Percentiles rank a stretch among this genome's conserved stretches.
Conservation (phyloP, 2,329 filamentous ascomycete species). For the Byssothecium circinans region DNA sequence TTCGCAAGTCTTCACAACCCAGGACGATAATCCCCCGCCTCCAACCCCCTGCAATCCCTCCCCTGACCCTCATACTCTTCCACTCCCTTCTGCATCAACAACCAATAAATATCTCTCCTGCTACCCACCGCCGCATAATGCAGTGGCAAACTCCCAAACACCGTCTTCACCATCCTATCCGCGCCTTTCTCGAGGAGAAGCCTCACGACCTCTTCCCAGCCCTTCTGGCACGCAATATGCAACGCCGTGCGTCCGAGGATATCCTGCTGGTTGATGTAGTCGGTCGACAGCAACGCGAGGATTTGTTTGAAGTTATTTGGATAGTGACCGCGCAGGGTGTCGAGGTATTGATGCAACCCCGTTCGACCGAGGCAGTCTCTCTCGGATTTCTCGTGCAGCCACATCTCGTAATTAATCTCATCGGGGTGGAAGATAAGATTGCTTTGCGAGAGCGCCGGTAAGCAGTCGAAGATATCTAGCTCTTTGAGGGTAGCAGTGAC, state of each 20-base stretch:
- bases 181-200: neutral
- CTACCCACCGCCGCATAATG: slow-evolving; percentile 22
- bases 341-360: slow-evolving; percentile 1
- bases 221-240: slow-evolving; percentile 8
- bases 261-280: slow-evolving; percentile 6
- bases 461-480: neutral
- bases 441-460: neutral
- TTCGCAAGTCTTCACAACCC: too few species aligned
- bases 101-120: too few species aligned
- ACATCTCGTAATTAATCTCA: neutral
- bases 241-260: slow-evolving; percentile 12
- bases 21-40: too few species aligned
- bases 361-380: slow-evolving; percentile 6
- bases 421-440: neutral
- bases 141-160: slow-evolving; percentile 10
- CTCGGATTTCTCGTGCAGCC: neutral
- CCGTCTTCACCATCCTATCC: neutral
- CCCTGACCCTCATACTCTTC: too few species aligned
- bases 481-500: neutral
- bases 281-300: neutral
- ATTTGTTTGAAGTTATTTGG: neutral
- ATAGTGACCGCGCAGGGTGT: neutral
- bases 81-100: too few species aligned
- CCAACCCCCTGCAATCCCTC: too few species aligned
- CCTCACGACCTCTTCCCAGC: neutral